Evolutionary conservation across 108 stramenopile species (phyloP).

Genomic region (Pseudonitzschia delicatissima): DNA sequence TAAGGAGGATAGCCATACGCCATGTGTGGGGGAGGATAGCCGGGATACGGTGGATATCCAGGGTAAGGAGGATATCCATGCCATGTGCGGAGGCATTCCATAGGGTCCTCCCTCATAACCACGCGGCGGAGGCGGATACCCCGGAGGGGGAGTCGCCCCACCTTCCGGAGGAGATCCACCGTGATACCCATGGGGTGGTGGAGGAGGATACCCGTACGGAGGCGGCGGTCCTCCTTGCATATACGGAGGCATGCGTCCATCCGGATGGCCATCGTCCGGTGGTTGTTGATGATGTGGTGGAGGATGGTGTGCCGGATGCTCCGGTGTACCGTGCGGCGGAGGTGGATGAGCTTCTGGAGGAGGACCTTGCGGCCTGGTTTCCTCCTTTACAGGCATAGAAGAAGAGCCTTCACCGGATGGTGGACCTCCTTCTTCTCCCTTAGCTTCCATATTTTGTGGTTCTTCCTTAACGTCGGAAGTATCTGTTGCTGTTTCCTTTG

Average conservation of each 20-base stretch:
- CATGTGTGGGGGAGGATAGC: conserved; percentile 33
- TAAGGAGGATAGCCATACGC: conserved; percentile 27
- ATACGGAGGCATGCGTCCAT: conserved; percentile 14
- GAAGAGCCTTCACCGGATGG: too few species aligned
- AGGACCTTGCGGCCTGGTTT: not conserved
- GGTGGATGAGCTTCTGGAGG: not conserved
- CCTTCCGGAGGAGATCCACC: conserved; percentile 2
- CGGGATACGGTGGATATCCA: conserved; percentile 38
- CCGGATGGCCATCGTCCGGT: conserved; percentile 7
- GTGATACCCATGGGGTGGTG: conserved; percentile 14
- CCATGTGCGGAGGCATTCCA: conserved; percentile 31
- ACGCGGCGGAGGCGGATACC: conserved; percentile 36
- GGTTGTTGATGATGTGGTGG: not conserved
- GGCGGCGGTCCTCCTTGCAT: conserved; percentile 3
- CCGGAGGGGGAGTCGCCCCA: conserved; percentile 1
- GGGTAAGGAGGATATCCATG: conserved; percentile 29
- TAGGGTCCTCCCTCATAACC: conserved; percentile 30
- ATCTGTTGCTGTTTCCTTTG: not conserved
- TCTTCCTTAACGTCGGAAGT: too few species aligned
- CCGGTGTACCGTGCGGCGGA: not conserved
- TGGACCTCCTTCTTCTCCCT: not conserved
- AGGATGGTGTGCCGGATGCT: not conserved
- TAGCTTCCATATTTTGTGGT: too few species aligned
- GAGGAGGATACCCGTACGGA: conserved; percentile 28
- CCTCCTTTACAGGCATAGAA: too few species aligned